Conservation (phyloP, 2,329 filamentous ascomycete genomes). For the Curvularia sp. region DNA sequence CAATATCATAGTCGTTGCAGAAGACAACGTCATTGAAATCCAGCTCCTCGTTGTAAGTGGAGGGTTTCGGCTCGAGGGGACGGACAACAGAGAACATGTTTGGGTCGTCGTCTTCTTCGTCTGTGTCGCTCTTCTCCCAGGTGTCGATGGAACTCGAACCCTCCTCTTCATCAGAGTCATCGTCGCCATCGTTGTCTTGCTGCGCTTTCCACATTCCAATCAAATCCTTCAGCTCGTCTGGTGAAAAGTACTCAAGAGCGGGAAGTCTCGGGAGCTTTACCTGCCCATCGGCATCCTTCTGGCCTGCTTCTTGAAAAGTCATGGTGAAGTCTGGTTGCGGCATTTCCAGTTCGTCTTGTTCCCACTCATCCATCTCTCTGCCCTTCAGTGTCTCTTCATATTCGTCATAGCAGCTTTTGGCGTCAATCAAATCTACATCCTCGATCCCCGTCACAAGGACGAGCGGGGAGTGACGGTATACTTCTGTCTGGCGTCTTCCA, state of each 20-base stretch:
- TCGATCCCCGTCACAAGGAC: slow-evolving; percentile 4
- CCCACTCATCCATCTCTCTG: neutral
- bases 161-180: neutral
- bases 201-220: slow-evolving; percentile 4
- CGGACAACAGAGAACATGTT: neutral
- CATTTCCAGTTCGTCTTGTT: neutral
- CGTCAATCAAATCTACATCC: slow-evolving; percentile 6
- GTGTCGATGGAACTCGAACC: neutral
- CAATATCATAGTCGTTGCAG: neutral
- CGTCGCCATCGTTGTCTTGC: neutral
- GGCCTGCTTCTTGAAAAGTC: neutral
- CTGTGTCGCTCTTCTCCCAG: neutral
- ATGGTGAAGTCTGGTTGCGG: neutral
- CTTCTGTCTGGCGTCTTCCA: neutral
- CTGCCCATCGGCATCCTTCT: neutral
- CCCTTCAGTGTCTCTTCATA: neutral
- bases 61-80: neutral
- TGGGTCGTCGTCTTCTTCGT: neutral
- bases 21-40: slow-evolving; percentile 18
- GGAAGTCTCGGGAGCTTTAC: neutral
- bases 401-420: neutral
- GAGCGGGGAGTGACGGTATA: slow-evolving; percentile 10
- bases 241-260: neutral
- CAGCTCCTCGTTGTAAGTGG: slow-evolving; percentile 2
- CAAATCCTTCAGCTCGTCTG: slow-evolving; percentile 3